Evolutionary conservation across 345 rosid species (phyloP).

Genomic region (Cardamine resedifolia): DNA sequence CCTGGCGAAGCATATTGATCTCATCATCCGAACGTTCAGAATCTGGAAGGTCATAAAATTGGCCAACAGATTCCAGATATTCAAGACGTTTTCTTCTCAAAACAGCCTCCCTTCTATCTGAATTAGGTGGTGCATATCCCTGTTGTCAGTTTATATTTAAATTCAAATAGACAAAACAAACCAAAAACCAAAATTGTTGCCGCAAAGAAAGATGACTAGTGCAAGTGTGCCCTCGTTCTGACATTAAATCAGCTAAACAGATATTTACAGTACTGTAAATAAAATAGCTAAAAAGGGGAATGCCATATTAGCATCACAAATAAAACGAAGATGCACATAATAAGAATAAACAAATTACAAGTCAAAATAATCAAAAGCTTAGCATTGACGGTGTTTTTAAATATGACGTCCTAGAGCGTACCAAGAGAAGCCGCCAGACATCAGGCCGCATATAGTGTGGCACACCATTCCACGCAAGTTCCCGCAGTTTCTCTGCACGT

Average conservation of each 20-base stretch:
- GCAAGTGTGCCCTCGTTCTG: background rate
- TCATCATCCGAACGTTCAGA: constrained; percentile 98
- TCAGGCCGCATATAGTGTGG: constrained; percentile 91
- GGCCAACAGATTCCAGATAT: constrained; percentile 92
- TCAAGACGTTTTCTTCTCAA: constrained; percentile 85
- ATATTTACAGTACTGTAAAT: background rate
- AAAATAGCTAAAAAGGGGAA: background rate
- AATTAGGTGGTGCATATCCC: constrained; percentile 99
- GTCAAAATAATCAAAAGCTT: background rate
- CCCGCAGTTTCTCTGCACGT: constrained; percentile 77
- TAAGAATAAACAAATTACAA: background rate
- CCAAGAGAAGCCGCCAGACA: constrained; percentile 97
- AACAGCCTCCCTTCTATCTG: constrained; percentile 98
- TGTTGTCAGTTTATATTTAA: constrained; percentile 87
- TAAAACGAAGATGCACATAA: background rate
- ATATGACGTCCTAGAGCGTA: constrained; percentile 40
- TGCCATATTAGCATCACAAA: background rate
- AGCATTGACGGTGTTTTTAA: constrained; percentile 5
- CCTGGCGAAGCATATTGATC: constrained; percentile 98
- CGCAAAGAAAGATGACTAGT: background rate
- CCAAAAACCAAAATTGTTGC: constrained; percentile 24
- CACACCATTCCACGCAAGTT: constrained; percentile 95
- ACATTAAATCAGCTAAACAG: background rate
- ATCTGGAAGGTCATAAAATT: constrained; percentile 91
- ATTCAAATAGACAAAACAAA: constrained; percentile 42